These are phyloP conservation scores for Solanum aculeatissimum DNA, from an alignment of 305 asterid genomes.

Conservation along the genomic window DNA sequence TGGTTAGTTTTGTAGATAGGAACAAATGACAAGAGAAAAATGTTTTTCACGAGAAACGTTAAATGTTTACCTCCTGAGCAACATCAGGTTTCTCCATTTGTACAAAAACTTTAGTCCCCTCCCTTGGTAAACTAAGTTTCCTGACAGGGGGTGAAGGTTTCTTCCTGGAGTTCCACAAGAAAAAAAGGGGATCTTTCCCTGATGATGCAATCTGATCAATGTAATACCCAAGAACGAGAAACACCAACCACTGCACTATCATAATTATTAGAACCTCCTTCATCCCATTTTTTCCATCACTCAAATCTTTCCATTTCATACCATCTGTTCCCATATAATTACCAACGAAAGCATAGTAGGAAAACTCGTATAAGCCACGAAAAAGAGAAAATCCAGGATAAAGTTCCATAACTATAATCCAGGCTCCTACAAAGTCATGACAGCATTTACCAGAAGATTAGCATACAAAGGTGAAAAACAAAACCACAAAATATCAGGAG, in stretches of 20 bases:
- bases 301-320: constrained; percentile 82
- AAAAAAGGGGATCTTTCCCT: constrained; percentile 57
- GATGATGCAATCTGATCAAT: constrained; percentile 58
- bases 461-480: neutral
- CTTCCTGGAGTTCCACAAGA: constrained; percentile 35
- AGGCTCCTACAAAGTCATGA: constrained; percentile 51
- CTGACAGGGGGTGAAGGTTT: constrained; percentile 44
- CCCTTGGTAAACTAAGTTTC: constrained; percentile 50
- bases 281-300: constrained; percentile 60
- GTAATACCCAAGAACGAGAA: constrained; percentile 62
- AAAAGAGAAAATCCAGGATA: constrained; percentile 88
- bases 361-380: constrained; percentile 85
- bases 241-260: constrained; percentile 70
- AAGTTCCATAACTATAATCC: constrained; percentile 76
- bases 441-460: neutral
- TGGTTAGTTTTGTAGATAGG: neutral
- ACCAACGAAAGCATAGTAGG: constrained; percentile 67
- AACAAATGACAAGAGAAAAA: neutral
- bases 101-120: constrained; percentile 59
- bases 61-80: constrained; percentile 58
- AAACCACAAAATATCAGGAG: neutral
- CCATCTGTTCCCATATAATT: constrained; percentile 75
- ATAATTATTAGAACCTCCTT: constrained; percentile 52
- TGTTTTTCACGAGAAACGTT: neutral
- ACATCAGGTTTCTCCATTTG: constrained; percentile 77